A percentile compares a stretch with the other conserved stretches of the same genome.
phyloP scores from a whole-genome alignment of 2,329 filamentous ascomycete genomes.

The Teratosphaeria pseudoeucalypti region DNA sequence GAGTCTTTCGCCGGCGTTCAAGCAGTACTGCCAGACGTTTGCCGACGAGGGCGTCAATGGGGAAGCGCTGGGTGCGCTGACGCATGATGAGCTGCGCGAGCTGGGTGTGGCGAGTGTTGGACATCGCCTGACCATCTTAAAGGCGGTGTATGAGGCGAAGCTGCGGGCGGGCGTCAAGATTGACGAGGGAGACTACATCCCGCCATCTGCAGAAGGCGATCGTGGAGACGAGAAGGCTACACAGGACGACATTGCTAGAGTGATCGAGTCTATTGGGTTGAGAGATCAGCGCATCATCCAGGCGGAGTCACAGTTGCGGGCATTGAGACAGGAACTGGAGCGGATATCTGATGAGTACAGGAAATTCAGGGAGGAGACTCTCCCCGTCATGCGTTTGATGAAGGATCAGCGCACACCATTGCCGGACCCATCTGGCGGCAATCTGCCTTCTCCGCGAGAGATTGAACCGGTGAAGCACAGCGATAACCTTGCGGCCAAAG shows the following conservation, averaged over 20 bases:
- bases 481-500: conserved; percentile 20
- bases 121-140: conserved; percentile 87
- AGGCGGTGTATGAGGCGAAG: conserved; percentile 93
- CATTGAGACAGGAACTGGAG: conserved; percentile 49
- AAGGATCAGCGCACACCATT: conserved; percentile 89
- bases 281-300: conserved; percentile 83
- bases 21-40: conserved; percentile 24
- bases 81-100: conserved; percentile 88
- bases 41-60: conserved; percentile 90
- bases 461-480: conserved; percentile 14
- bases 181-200: conserved; percentile 88
- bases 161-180: conserved; percentile 84
- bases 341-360: conserved; percentile 67
- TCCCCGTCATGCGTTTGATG: conserved; percentile 78
- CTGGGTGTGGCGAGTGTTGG: conserved; percentile 90
- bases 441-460: conserved; percentile 25
- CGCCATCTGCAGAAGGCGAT: conserved; percentile 79
- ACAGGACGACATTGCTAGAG: conserved; percentile 81
- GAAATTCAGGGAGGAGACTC: conserved; percentile 77
- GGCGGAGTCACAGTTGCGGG: conserved; percentile 72
- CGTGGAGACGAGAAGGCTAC: conserved; percentile 78
- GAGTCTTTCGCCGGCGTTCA: conserved; percentile 18
- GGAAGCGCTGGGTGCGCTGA: conserved; percentile 76
- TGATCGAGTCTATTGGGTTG: conserved; percentile 79
- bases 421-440: conserved; percentile 40